Base-by-base conservation (phyloP, 2,329 filamentous ascomycete species). In the Chrysoporthe deuterocubensis region DNA sequence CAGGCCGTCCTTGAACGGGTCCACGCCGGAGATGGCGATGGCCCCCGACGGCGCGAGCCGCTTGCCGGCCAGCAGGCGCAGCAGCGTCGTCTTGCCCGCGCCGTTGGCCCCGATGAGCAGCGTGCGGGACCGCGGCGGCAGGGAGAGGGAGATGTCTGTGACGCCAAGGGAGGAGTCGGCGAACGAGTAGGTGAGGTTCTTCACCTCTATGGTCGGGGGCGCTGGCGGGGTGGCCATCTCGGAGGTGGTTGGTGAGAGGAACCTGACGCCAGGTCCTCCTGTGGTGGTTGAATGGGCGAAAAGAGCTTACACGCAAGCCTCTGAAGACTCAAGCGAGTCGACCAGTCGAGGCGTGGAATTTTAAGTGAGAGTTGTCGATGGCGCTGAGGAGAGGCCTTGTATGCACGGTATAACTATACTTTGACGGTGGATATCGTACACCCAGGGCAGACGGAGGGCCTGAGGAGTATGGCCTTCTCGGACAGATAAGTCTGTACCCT, bases 41-140 rank as follows among this genome's bases (percentile, higher is more conserved):
- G 90, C 89, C 76, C 86, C 83, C 64, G 83, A 81, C 0, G 96
- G 95, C 1, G 95, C 92, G 75, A 99, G 92, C 67, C 94, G 93
- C 83, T 98, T 98, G 76, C 96, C 96, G 21, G 94, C 93, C 69
- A 99, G 89, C 57, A 99, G 91, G 69, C 94, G 94, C 59, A 99
- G 90, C 67, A 99, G 90, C 0, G 96, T 99, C 9, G 96, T 98
- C 82, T 99, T 99, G 72, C 96, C 96, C 26, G 96, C 95, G 71
- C 96, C 96, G 79, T 99, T 99, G 78, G 96, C 95, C 74, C 96
- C 96, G 76, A 98, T 96, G 52, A 98, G 86, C 16, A 98, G 87
- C 1, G 95, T 97, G 70, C 96, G 91, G 69, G 92, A 96, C 67
- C 91, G 89, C 0, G 93, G 84, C 3, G 96, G 95, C 34, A 98